Conservation (phyloP, 179 eudicot species). For the Patellifolia procumbens region DNA sequence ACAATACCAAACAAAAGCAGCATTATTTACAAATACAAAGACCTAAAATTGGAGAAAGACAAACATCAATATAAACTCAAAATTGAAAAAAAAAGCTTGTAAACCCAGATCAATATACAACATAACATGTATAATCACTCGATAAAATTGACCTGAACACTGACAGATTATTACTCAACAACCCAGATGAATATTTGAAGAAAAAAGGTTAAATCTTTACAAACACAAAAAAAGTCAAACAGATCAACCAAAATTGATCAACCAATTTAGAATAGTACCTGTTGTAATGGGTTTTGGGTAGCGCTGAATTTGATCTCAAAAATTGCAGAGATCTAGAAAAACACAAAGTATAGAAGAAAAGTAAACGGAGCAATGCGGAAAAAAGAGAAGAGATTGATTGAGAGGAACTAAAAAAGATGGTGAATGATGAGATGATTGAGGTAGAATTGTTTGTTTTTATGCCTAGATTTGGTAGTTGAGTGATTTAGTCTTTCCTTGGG, state of each 20-base stretch:
- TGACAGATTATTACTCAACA: conserved; percentile 10
- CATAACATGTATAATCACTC: not conserved
- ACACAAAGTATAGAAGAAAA: not conserved
- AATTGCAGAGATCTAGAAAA: conserved; percentile 27
- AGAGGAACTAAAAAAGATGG: conserved; percentile 7
- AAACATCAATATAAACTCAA: not conserved
- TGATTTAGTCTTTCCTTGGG: conserved; percentile 2
- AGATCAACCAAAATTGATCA: too few species aligned
- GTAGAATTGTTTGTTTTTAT: conserved; percentile 1
- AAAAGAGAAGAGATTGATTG: not conserved
- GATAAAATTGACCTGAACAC: not conserved
- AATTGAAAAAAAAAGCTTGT: not conserved
- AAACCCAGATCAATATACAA: conserved; percentile 24
- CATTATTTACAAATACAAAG: not conserved
- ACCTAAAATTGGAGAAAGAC: not conserved
- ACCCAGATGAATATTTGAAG: conserved; percentile 17
- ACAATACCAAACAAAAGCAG: conserved; percentile 7
- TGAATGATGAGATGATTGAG: conserved; percentile 22
- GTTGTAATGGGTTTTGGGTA: not conserved
- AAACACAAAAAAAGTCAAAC: not conserved
- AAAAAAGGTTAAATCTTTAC: conserved; percentile 9
- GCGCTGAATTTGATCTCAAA: conserved; percentile 8
- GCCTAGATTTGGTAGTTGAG: conserved; percentile 12
- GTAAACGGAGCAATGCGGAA: conserved; percentile 7
- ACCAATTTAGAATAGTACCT: conserved; percentile 16